Evolutionary conservation across 2,329 filamentous ascomycete genomes (phyloP).

Genomic region (Ophiocordyceps robertsii): DNA sequence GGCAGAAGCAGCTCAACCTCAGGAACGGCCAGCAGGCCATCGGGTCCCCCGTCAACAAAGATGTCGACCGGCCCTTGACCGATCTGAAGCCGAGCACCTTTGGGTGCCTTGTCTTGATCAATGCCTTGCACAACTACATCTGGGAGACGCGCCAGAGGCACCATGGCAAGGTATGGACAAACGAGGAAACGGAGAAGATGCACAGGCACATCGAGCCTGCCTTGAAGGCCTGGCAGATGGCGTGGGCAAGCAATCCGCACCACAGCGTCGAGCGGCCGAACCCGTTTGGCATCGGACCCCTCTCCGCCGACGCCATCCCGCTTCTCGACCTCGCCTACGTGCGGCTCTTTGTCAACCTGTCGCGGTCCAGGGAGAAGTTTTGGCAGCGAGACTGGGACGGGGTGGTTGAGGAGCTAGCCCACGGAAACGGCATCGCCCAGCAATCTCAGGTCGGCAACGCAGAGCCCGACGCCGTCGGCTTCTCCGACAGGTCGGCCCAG

Average conservation of each 20-base stretch:
- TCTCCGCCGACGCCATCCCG: slow-evolving; percentile 84
- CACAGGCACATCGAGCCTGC: slow-evolving; percentile 90
- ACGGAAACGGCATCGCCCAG: slow-evolving; percentile 61
- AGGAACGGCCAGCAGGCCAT: slow-evolving; percentile 3
- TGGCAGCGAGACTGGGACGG: slow-evolving; percentile 90
- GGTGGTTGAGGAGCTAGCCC: slow-evolving; percentile 76
- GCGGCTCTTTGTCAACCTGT: slow-evolving; percentile 84
- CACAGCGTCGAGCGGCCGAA: slow-evolving; percentile 78
- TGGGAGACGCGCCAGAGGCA: slow-evolving; percentile 94
- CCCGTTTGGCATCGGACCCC: slow-evolving; percentile 64
- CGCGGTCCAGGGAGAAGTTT: slow-evolving; percentile 80
- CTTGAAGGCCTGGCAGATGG: slow-evolving; percentile 83
- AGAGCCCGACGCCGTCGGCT: slow-evolving; percentile 27
- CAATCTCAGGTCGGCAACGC: slow-evolving; percentile 43
- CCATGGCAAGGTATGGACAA: slow-evolving; percentile 78
- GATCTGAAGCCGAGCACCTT: slow-evolving; percentile 78
- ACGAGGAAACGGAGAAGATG: slow-evolving; percentile 89
- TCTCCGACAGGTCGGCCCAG: slow-evolving; percentile 5
- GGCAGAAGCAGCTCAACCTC: slow-evolving; percentile 38
- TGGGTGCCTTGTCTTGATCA: slow-evolving; percentile 82
- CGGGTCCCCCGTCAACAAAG: background rate
- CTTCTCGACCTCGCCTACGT: slow-evolving; percentile 87
- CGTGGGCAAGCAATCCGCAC: slow-evolving; percentile 76
- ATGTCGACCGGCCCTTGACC: slow-evolving; percentile 35
- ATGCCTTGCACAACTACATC: slow-evolving; percentile 93